phyloP scores from a whole-genome alignment of 1,139 yeast genomes.

The Geotrichum europaeum region DNA sequence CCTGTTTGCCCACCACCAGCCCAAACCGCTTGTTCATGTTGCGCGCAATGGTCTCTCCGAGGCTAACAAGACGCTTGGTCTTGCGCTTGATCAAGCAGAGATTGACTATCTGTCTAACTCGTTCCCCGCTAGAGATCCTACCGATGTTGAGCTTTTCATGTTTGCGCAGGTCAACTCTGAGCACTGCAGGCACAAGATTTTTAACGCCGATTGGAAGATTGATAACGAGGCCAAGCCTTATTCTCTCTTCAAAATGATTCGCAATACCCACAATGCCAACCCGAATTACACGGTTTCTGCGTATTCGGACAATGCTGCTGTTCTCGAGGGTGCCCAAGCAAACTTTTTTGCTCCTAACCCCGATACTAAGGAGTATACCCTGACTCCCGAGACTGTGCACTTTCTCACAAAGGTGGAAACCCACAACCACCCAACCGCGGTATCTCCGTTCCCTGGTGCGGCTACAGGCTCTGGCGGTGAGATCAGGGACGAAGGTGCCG shows the following conservation, averaged over 20 bases:
- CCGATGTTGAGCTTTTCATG: slow-evolving; percentile 97
- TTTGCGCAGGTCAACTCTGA: slow-evolving; percentile 99
- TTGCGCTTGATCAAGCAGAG: slow-evolving; percentile 91
- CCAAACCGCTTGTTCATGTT: slow-evolving; percentile 74
- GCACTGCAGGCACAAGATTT: slow-evolving; percentile 98
- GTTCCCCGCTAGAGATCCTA: slow-evolving; percentile 88
- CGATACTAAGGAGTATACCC: slow-evolving; percentile 62
- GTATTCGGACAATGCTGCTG: slow-evolving; percentile 98
- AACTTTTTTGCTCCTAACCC: slow-evolving; percentile 78
- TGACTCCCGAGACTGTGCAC: slow-evolving; percentile 73
- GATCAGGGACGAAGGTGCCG: slow-evolving; percentile 99
- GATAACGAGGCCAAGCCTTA: slow-evolving; percentile 71
- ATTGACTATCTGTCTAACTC: slow-evolving; percentile 69
- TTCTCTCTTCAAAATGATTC: slow-evolving; percentile 88
- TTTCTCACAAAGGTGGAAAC: slow-evolving; percentile 95
- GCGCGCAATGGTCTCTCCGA: slow-evolving; percentile 58
- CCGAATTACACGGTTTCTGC: slow-evolving; percentile 88
- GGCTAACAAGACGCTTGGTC: slow-evolving; percentile 80
- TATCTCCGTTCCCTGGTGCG: slow-evolving; percentile 98
- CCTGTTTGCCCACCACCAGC: slow-evolving; percentile 69
- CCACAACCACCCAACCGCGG: slow-evolving; percentile 99
- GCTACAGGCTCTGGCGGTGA: slow-evolving; percentile 99
- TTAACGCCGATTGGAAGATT: slow-evolving; percentile 97
- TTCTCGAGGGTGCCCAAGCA: slow-evolving; percentile 67
- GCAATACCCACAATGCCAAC: slow-evolving; percentile 79